Evolutionary conservation across 352 stramenopile species (phyloP), one percentile per base, ranked within the genome.

Genomic region (Pythium scleroteichum): DNA sequence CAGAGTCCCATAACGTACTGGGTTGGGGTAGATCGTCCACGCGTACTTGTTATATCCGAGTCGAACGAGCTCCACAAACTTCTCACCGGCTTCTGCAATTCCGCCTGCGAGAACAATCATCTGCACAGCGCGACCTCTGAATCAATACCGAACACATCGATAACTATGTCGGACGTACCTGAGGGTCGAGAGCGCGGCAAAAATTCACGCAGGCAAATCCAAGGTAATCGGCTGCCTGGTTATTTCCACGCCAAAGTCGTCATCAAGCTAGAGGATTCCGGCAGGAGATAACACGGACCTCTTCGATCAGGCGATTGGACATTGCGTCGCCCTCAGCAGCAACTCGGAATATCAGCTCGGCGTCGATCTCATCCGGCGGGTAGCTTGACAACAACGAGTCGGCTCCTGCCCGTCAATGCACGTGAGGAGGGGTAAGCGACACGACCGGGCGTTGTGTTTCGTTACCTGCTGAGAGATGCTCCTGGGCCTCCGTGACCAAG

Each of bases 141-240:
- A 48, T 6, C 26, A 19, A 24, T 44, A 22, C 3, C 22, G 13
- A n/a, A 6, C 4, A 20, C 40, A 45, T 13, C 12, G 20, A 17
- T 16, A 35, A 35, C 7, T 55, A 12, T 4, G 4, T 5, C 16
- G 1, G 10, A 17, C 40, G 48, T 69, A 91, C 81, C 73, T 94
- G 74, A 3, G 82, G 80, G 56, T 95, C 83, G 20, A 95, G 57
- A 35, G 81, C 85, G 48, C 85, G 76, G 41, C 76, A 87, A 33
- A 92, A 90, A 17, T 69, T 91, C 24, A 95, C 85, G 41, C 83
- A 95, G 13, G 85, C 85, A 60, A 92, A 90, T 32, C 85, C 85
- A 49, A 95, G 66, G 53, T 88, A 93, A 55, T 95, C 85, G 6
- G 83, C 85, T 20, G 78, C 82, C 78, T 94, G 33, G 2, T n/a